These are phyloP conservation scores for Thraustotheca clavata DNA, from an alignment of 352 stramenopile species.

Conservation along the genomic window DNA sequence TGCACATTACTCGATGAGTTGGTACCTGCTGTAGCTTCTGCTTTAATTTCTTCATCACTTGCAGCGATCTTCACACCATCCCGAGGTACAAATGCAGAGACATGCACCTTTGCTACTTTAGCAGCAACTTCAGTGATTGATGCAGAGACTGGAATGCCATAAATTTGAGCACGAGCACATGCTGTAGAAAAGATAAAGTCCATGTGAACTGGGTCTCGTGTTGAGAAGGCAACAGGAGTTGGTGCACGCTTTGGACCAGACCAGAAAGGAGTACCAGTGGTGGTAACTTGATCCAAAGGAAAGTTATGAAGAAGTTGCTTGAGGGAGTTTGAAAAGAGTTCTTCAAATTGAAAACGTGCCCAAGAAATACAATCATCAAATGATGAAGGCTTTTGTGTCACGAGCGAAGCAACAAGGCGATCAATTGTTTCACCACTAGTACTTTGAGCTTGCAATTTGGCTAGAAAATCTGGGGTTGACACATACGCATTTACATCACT, in stretches of 20 bases:
- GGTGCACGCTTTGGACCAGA: conserved; percentile 95
- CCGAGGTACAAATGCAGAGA: conserved; percentile 89
- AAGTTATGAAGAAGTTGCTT: conserved; percentile 98
- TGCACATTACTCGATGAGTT: conserved; percentile 21
- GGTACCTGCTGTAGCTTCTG: conserved; percentile 28
- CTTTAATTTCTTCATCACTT: conserved; percentile 96
- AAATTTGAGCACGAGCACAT: conserved; percentile 92
- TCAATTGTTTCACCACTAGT: conserved; percentile 95
- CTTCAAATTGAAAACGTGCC: conserved; percentile 96
- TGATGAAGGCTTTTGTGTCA: conserved; percentile 81
- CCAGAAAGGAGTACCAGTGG: conserved; percentile 97
- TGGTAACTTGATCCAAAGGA: conserved; percentile 94
- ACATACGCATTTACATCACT: conserved; percentile 96
- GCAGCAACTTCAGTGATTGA: conserved; percentile 53
- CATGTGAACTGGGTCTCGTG: conserved; percentile 86
- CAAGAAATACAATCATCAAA: conserved; percentile 98
- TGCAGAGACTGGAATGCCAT: conserved; percentile 79
- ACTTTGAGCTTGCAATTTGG: conserved; percentile 93
- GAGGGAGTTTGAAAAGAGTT: conserved; percentile 98
- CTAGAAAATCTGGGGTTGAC: conserved; percentile 74
- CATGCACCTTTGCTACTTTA: conserved; percentile 75
- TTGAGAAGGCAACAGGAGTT: conserved; percentile 89
- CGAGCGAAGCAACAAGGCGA: conserved; percentile 88
- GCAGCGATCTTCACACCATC: conserved; percentile 97
- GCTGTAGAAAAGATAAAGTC: conserved; percentile 95